Evolutionary conservation across 75 land plant genomes (phyloP).

Genomic region (Larix kaempferi): DNA sequence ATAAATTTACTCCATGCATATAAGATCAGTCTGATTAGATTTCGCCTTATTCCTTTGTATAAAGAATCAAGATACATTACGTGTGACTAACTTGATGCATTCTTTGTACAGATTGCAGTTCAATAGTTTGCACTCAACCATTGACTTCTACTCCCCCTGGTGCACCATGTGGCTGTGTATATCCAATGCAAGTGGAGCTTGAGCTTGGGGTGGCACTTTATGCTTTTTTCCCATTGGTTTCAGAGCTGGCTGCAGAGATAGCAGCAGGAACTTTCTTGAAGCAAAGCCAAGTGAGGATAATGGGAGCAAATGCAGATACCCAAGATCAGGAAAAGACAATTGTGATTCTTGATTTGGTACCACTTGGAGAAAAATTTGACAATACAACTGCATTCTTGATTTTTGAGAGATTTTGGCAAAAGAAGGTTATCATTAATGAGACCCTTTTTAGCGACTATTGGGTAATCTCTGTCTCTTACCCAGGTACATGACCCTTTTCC

Average conservation of each 20-base stretch:
- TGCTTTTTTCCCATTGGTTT: constrained; percentile 76
- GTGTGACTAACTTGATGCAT: background rate
- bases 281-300: constrained; percentile 74
- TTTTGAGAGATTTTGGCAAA: constrained; percentile 67
- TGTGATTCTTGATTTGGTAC: constrained; percentile 70
- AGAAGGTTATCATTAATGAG: constrained; percentile 45
- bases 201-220: constrained; percentile 56
- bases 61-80: background rate
- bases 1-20: background rate
- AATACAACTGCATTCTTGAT: constrained; percentile 47
- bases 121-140: constrained; percentile 41
- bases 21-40: too few species aligned
- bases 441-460: constrained; percentile 66
- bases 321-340: constrained; percentile 51
- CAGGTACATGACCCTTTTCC: constrained; percentile 43
- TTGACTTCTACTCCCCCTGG: constrained; percentile 60
- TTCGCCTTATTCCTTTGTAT: too few species aligned
- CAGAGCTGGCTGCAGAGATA: constrained; percentile 74
- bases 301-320: constrained; percentile 76
- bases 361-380: constrained; percentile 48
- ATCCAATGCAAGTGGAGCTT: constrained; percentile 69
- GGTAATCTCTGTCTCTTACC: constrained; percentile 70
- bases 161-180: constrained; percentile 80
- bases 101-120: constrained; percentile 46
- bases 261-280: constrained; percentile 48